Percentiles rank a stretch among this genome's conserved stretches.
Evolutionary conservation across 2,329 filamentous ascomycete genomes (phyloP).

Genomic region (Cladophialophora psammophila): DNA sequence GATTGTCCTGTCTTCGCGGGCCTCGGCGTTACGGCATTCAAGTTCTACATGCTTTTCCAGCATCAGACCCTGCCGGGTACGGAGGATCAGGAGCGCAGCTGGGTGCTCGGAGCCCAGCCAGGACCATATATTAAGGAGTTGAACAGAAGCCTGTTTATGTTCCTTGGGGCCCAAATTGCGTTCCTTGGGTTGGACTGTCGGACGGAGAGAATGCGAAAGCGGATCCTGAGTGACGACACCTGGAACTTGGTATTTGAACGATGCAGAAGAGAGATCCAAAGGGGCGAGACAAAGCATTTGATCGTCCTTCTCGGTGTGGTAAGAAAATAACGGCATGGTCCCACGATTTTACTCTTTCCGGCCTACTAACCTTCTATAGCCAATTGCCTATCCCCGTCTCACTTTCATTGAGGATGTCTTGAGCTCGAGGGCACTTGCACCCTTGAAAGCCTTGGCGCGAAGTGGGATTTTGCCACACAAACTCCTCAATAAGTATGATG

Average conservation of each 20-base stretch:
- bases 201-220: conserved; percentile 86
- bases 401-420: conserved; percentile 72
- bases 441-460: conserved; percentile 85
- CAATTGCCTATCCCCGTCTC: conserved; percentile 80
- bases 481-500: conserved; percentile 87
- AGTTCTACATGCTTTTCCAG: conserved; percentile 99
- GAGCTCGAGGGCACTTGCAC: conserved; percentile 84
- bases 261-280: conserved; percentile 79
- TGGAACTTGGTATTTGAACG: conserved; percentile 88
- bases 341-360: no score
- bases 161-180: conserved; percentile 77
- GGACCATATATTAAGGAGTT: conserved; percentile 90
- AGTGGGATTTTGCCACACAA: conserved; percentile 75
- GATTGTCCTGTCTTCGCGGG: conserved; percentile 86
- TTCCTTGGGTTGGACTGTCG: conserved; percentile 89
- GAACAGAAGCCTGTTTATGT: conserved; percentile 86
- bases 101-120: conserved; percentile 78
- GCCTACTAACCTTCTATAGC: conserved; percentile 43
- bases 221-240: conserved; percentile 79
- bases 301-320: conserved; percentile 71
- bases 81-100: conserved; percentile 84
- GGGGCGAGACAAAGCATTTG: conserved; percentile 86
- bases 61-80: conserved; percentile 89
- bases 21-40: conserved; percentile 89
- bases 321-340: no score